Conservation (phyloP, 2,329 filamentous ascomycete genomes). For the Botrytis pseudocinerea region DNA sequence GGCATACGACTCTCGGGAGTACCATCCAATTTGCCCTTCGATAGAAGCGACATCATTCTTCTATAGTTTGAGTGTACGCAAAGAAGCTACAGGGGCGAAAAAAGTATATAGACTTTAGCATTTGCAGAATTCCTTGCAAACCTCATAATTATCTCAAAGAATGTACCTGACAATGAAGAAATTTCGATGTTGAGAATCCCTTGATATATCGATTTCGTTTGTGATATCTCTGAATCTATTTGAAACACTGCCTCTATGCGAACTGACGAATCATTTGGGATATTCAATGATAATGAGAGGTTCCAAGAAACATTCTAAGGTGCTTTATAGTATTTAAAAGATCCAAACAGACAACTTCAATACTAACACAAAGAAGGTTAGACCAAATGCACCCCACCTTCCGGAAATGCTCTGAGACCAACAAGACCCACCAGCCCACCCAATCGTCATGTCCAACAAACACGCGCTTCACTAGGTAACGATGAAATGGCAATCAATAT, state of each 20-base stretch:
- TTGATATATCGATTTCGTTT: neutral
- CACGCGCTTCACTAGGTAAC: neutral
- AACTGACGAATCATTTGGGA: neutral
- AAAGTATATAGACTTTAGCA: neutral
- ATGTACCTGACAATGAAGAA: neutral
- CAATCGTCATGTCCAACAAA: conserved; percentile 15
- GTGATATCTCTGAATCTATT: neutral
- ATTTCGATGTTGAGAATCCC: neutral
- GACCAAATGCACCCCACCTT: conserved; percentile 13
- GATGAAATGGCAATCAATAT: conserved; percentile 3
- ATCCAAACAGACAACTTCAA: neutral
- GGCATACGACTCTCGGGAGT: neutral
- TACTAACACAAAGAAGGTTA: conserved; percentile 11
- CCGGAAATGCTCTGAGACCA: neutral
- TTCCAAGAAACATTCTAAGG: too few relatives aligned
- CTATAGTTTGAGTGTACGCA: neutral
- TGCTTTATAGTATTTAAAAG: neutral
- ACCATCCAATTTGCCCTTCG: neutral
- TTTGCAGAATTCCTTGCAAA: neutral
- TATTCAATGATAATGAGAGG: neutral
- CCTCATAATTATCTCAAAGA: neutral
- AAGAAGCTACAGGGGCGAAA: neutral
- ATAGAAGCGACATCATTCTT: neutral
- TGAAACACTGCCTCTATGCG: too few relatives aligned
- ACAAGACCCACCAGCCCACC: neutral